Evolutionary conservation across 1,284 basidiomycete genomes (phyloP), one percentile per base, ranked within the genome.

Genomic region (Salmacisia buchloeana): DNA sequence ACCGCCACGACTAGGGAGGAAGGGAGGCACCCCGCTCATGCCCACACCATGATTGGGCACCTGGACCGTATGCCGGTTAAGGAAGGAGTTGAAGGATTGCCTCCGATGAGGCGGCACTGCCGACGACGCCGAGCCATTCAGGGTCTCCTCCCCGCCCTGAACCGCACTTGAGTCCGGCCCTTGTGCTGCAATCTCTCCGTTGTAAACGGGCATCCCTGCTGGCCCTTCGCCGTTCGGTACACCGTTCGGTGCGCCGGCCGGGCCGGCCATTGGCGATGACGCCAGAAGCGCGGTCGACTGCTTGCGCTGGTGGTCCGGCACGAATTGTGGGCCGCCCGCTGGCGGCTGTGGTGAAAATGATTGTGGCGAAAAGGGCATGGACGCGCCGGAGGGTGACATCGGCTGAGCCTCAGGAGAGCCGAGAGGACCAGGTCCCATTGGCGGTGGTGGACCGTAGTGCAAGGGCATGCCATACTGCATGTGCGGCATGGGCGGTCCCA

Each of bases 71-170:
- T 76, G 73, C 58, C 71, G 71, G 60, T 74, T 67, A 59, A 76
- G 69, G 65, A 76, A 75, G 2, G 73, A 69, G 60, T 70, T 76
- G 69, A 76, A 76, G 1, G 74, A 73, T 66, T 73, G 66, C 60
- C 68, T 46, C 38, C 71, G 58, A 56, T 68, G 67, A 21, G 49
- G 4, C 29, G 58, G 39, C n/a, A 56, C 49, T 31, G 49, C 29
- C 25, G 49, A 54, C 29, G 49, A 54, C 9, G 29, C 49, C 34
- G 29, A 27, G 31, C 49, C 49, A 31, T 54, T 54, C 9, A 52
- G 43, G 15, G 52, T 63, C 27, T 62, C 27, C 21, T 59, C 67
- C 10, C 58, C 46, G 34, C 38, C 39, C 34, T 59, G 39, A 13
- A 39, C 27, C 13, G 31, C 36, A 2, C 33, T 36, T 36, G 39